A percentile compares a stretch with the other conserved stretches of the same genome.
phyloP scores from a whole-genome alignment of 169 alveolate species.

The Plasmodium relictum region DNA sequence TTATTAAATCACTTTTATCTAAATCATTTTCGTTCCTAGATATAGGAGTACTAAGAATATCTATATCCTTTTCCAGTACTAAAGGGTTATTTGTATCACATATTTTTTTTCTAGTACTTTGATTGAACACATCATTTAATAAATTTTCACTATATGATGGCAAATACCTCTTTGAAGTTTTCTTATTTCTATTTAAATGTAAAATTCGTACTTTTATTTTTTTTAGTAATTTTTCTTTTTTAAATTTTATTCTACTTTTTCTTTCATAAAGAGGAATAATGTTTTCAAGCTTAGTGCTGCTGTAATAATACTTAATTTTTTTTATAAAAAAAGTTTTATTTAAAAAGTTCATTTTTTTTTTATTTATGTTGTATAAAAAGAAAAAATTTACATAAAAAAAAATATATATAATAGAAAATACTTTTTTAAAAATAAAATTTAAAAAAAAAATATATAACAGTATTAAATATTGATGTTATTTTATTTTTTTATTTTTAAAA shows the following conservation, averaged over 20 bases:
- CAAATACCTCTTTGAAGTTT: neutral
- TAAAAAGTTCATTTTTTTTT: neutral
- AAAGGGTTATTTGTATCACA: neutral
- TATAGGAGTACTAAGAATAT: neutral
- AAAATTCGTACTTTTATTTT: constrained; percentile 14
- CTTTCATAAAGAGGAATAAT: constrained; percentile 70
- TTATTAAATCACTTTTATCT: neutral
- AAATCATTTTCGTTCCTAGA: neutral
- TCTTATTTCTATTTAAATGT: constrained; percentile 17
- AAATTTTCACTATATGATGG: too few relatives aligned
- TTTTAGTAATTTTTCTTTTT: constrained; percentile 29
- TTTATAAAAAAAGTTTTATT: neutral
- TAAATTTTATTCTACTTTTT: constrained; percentile 59
- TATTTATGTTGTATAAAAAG: neutral
- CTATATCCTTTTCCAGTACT: neutral
- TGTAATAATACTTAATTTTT: neutral
- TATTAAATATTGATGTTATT: too few relatives aligned
- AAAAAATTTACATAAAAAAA: too few relatives aligned
- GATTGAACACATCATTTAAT: too few relatives aligned
- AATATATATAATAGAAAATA: too few relatives aligned
- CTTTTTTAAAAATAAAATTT: too few relatives aligned
- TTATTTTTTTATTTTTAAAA: too few relatives aligned
- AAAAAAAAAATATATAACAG: too few relatives aligned
- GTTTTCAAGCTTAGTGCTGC: constrained; percentile 10
- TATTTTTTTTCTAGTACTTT: neutral